A percentile compares a stretch with the other conserved stretches of the same genome.
Conservation (phyloP, 2,329 filamentous ascomycete genomes). For the Microdochium trichocladiopsis region DNA sequence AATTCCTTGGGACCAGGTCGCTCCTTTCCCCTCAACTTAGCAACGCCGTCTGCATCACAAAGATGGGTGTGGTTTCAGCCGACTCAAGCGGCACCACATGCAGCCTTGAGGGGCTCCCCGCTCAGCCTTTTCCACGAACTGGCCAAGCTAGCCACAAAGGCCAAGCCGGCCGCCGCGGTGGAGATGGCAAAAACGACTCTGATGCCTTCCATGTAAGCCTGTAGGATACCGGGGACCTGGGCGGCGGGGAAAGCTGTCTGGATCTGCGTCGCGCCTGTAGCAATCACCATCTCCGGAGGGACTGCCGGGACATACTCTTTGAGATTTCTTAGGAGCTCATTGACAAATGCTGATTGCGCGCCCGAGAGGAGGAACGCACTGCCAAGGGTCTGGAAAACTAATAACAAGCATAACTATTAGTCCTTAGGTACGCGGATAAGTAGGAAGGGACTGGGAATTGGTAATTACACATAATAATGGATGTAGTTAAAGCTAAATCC, state of each 20-base stretch:
- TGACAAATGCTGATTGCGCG: slow-evolving; percentile 28
- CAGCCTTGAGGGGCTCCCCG: too few species aligned
- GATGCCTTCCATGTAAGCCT: slow-evolving; percentile 53
- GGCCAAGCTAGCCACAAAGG: too few species aligned
- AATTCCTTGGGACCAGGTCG: too few species aligned
- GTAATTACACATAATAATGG: slow-evolving; percentile 1
- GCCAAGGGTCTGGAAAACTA: slow-evolving; percentile 30
- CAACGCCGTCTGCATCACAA: too few species aligned
- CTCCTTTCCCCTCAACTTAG: too few species aligned
- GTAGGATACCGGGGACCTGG: slow-evolving; percentile 41
- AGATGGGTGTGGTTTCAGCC: too few species aligned
- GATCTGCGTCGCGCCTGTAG: slow-evolving; percentile 38
- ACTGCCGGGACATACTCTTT: slow-evolving; percentile 19
- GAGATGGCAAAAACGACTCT: slow-evolving; percentile 50
- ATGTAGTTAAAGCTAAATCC: slow-evolving; percentile 22
- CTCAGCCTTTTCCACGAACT: too few species aligned
- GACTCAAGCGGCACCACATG: too few species aligned
- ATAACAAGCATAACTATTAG: too few species aligned
- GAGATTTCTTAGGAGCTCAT: slow-evolving; percentile 13
- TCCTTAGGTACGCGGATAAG: too few species aligned
- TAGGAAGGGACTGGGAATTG: too few species aligned
- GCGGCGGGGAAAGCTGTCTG: slow-evolving; percentile 41
- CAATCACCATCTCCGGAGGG: slow-evolving; percentile 20
- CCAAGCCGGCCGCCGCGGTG: too few species aligned
- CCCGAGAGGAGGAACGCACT: slow-evolving; percentile 31